Percentiles rank a stretch among this genome's conserved stretches.
These are phyloP conservation scores for Stachybotrys chlorohalonatus DNA, from an alignment of 2,329 filamentous ascomycete genomes.

Conservation along the genomic window DNA sequence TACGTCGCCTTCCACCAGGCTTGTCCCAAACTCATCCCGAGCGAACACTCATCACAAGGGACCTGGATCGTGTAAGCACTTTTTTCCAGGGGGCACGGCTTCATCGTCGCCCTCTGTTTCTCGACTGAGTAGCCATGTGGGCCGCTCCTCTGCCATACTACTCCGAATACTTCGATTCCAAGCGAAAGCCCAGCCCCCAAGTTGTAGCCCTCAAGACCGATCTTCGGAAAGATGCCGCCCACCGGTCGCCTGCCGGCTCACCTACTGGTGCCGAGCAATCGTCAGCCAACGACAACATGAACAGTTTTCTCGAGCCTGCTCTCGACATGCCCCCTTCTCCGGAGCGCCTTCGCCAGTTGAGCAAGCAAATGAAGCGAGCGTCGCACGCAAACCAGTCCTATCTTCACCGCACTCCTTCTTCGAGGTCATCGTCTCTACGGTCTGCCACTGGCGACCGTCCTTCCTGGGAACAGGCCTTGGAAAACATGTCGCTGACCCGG, in stretches of 20 bases:
- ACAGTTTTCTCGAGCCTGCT: slow-evolving; percentile 46
- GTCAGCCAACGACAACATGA: slow-evolving; percentile 11
- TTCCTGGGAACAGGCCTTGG: slow-evolving; percentile 41
- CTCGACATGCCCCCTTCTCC: slow-evolving; percentile 54
- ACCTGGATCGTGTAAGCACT: neutral
- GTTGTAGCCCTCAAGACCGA: neutral
- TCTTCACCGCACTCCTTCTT: slow-evolving; percentile 34
- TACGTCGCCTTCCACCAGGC: neutral
- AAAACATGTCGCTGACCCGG: slow-evolving; percentile 41
- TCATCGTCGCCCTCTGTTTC: slow-evolving; percentile 6
- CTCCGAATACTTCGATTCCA: neutral
- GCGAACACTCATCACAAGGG: neutral
- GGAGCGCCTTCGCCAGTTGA: slow-evolving; percentile 48
- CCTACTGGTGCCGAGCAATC: neutral
- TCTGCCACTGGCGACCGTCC: slow-evolving; percentile 34
- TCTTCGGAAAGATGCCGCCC: neutral
- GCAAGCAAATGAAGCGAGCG: slow-evolving; percentile 47
- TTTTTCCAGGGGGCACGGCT: slow-evolving; percentile 5
- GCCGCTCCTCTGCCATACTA: slow-evolving; percentile 1
- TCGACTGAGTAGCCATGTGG: slow-evolving; percentile 8
- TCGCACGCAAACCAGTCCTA: slow-evolving; percentile 28
- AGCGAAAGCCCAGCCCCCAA: neutral
- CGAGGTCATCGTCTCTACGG: slow-evolving; percentile 44
- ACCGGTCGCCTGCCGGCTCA: neutral
- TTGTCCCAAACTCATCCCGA: neutral